phyloP scores from a whole-genome alignment of 164 flowering plant species.

The Annona cherimola region DNA sequence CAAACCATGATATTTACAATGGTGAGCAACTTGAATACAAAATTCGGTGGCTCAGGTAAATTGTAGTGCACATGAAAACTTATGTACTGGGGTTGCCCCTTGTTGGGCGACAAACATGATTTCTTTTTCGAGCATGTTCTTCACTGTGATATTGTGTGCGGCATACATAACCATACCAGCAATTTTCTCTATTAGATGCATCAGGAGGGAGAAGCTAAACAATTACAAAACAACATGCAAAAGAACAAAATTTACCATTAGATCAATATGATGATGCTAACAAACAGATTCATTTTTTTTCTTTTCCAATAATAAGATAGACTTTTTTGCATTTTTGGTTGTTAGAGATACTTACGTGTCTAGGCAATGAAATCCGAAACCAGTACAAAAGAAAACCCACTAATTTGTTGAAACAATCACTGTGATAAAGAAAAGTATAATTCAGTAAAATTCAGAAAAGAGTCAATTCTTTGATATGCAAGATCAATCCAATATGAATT shows the following conservation, averaged over 20 bases:
- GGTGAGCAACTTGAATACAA: neutral
- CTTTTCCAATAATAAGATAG: neutral
- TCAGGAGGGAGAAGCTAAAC: constrained; percentile 59
- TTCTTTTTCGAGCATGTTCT: constrained; percentile 81
- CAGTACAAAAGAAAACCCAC: constrained; percentile 76
- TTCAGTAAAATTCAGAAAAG: neutral
- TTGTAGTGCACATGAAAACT: neutral
- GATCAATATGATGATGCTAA: neutral
- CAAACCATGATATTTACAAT: too few species aligned
- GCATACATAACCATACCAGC: constrained; percentile 92
- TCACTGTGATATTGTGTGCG: constrained; percentile 86
- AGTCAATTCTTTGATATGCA: neutral
- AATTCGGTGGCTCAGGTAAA: neutral
- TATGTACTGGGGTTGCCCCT: constrained; percentile 32
- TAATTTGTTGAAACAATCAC: constrained; percentile 75
- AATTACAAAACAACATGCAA: neutral
- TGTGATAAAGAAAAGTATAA: constrained; percentile 18
- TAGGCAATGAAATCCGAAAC: constrained; percentile 69
- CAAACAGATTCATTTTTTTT: neutral
- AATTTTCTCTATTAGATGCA: constrained; percentile 59
- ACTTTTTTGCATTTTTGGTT: neutral
- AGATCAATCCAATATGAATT: neutral
- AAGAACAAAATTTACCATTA: neutral
- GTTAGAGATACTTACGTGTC: constrained; percentile 41
- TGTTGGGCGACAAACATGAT: constrained; percentile 93